Percentiles rank a stretch among this genome's conserved stretches.
Evolutionary conservation across 352 stramenopile species (phyloP).

Genomic region (Phytopythium helicoides): DNA sequence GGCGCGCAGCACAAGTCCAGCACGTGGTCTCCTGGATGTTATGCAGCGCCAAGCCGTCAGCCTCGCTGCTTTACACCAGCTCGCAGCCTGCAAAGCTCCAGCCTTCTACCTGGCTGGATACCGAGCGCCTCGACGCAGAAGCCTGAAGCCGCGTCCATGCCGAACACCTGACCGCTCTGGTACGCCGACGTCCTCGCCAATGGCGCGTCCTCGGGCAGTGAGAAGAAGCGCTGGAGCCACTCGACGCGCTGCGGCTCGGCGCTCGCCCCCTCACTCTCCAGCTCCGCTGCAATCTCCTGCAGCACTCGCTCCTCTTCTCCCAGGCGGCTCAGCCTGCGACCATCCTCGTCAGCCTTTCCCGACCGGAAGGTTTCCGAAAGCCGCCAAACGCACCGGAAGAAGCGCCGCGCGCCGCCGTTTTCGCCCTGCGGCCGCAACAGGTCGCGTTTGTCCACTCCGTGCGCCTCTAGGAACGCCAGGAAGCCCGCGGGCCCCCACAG

Average conservation of each 20-base stretch:
- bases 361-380: no score
- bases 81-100: no score
- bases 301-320: not conserved
- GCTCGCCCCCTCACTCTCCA: conserved; percentile 1
- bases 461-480: conserved; percentile 47
- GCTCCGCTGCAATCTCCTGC: not conserved
- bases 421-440: conserved; percentile 21
- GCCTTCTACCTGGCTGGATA: conserved; percentile 48
- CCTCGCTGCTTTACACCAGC: no score
- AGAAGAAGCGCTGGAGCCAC: conserved; percentile 70
- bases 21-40: conserved; percentile 76
- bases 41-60: no score
- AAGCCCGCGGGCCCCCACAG: conserved; percentile 54
- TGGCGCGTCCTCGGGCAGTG: conserved; percentile 40
- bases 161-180: conserved; percentile 56
- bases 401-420: conserved; percentile 32
- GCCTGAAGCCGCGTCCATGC: conserved; percentile 81
- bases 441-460: conserved; percentile 45
- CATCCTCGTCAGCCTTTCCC: no score
- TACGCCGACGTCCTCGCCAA: conserved; percentile 52
- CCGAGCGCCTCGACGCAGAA: conserved; percentile 64
- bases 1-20: conserved; percentile 95
- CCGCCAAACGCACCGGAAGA: conserved; percentile 43
- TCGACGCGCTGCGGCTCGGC: conserved; percentile 17
- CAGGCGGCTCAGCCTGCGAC: no score